Evolutionary conservation across 2,329 filamentous ascomycete species (phyloP).

Genomic region (Sarocladium brachiariae): DNA sequence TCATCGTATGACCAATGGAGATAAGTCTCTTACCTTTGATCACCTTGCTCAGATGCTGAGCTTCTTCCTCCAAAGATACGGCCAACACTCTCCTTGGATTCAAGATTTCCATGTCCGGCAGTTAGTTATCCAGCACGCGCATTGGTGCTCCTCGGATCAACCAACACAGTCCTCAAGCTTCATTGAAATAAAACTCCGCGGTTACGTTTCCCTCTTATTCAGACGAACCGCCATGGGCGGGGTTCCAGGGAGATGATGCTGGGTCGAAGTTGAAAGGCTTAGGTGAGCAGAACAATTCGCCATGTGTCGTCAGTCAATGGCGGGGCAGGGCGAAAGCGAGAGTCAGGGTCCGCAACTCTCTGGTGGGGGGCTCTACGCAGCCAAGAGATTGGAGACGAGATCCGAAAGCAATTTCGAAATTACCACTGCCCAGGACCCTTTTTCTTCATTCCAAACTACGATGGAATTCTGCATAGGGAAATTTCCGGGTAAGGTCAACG

Average conservation of each 20-base stretch:
- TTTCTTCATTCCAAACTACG: too few species aligned
- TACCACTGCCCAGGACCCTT: too few species aligned
- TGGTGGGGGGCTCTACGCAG: neutral
- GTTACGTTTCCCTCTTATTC: too few species aligned
- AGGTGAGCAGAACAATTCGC: too few species aligned
- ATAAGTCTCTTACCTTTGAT: conserved; percentile 40
- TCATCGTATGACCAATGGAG: too few species aligned
- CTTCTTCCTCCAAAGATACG: conserved; percentile 42
- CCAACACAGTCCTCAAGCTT: too few species aligned
- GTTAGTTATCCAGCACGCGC: too few species aligned
- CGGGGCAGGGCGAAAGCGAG: neutral
- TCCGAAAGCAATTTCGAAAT: too few species aligned
- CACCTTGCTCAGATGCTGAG: conserved; percentile 39
- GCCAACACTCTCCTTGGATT: conserved; percentile 53
- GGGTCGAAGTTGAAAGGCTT: neutral
- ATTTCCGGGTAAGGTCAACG: too few species aligned
- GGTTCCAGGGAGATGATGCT: neutral
- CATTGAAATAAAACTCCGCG: too few species aligned
- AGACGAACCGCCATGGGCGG: neutral
- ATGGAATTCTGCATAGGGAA: too few species aligned
- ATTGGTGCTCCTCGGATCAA: neutral
- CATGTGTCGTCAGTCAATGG: conserved; percentile 8
- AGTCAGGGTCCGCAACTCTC: neutral
- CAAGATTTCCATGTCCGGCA: conserved; percentile 32
- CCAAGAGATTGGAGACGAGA: neutral